Evolutionary conservation across 257 asterid species (phyloP), one percentile per base, ranked within the genome.

Genomic region (Anisodus tanguticus): DNA sequence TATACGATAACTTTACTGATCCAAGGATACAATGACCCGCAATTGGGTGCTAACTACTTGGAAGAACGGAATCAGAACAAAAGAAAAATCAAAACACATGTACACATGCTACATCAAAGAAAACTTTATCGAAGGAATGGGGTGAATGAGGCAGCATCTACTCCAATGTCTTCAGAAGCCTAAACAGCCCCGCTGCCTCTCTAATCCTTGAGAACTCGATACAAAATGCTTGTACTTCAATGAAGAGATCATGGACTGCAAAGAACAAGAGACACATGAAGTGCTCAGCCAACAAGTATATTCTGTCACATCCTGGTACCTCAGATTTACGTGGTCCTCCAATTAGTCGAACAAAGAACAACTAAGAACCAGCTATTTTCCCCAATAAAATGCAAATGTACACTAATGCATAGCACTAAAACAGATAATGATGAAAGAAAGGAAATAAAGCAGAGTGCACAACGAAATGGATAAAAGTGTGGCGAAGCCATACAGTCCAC

Each of bases 211-310:
- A 96, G 92, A 96, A 96, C 94, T 94, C 98, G 80, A 94, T 96
- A 90, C 99, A 96, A 89, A 96, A 94, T 54, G 99, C 98, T 92
- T 94, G 98, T 67, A 96, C 98, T 90, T 96, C 99, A 41, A 93
- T 94, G 84, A 94, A 96, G 80, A 96, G 92, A 90, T 96, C 99
- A 76, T 93, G 93, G 89, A 94, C 99, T 96, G 95, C 91, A 88
- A 88, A 57, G 10, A 84, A 84, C 6, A 84, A 57, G 22, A 51
- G 6, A 43, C 31, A 2, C 49, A 58, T 45, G 1, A 19, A 22
- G 10, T 54, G n/a, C 43, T 41, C n/a, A 55, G 74, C 26, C 17
- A 68, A 37, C 19, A 39, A 68, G 53, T 68, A 68, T 68, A 13
- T 37, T 60, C 22, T 39, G 8, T 68, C 49, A 53, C 77, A 37